Evolutionary conservation across 331 rosid species (phyloP), one percentile per base, ranked within the genome.

Genomic region (Pyrus hybrid): DNA sequence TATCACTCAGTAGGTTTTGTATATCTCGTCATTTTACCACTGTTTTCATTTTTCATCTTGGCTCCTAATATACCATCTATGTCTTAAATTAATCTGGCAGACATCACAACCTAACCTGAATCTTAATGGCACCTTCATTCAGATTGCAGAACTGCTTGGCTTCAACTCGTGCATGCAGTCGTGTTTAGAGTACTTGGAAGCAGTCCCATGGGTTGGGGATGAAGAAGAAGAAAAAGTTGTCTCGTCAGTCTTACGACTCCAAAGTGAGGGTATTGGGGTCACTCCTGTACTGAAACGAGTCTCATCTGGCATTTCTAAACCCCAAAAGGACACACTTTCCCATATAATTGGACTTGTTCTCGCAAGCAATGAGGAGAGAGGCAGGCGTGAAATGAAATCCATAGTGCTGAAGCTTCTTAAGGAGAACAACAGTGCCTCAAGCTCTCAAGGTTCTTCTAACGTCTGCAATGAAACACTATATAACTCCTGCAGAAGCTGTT

Each of bases 161-260:
- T 93, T 91, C 85, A 84, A 71, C 81, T 80, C 90, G 21, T 93
- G 98, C 84, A 85, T 93, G 80, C 84, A 89, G 75, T 87, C 96
- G 62, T 91, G 96, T 88, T 82, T 93, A 80, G 96, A 93, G 75
- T 88, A 88, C 90, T 84, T 93, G 84, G 98, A 93, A 80, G 98
- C 98, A 66, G 98, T 88, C 74, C 98, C 98, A 17, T 93, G 98
- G 97, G 89, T 89, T 61, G 97, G 97, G 61, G 93, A 93, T 49
- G 98, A 93, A 70, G 97, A 89, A 77, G 98, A 93, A 86, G 98
- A 93, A 78, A 93, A 87, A 80, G 98, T 93, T 26, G 83, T 93
- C 73, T 86, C 93, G 1, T 88, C 96, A 7, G 87, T 91, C 51
- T 77, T 88, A 71, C 82, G 82, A 68, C 98, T 93, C 71, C 97